Conservation (phyloP, 306 rosid genomes). For the Potentilla sterilis region DNA sequence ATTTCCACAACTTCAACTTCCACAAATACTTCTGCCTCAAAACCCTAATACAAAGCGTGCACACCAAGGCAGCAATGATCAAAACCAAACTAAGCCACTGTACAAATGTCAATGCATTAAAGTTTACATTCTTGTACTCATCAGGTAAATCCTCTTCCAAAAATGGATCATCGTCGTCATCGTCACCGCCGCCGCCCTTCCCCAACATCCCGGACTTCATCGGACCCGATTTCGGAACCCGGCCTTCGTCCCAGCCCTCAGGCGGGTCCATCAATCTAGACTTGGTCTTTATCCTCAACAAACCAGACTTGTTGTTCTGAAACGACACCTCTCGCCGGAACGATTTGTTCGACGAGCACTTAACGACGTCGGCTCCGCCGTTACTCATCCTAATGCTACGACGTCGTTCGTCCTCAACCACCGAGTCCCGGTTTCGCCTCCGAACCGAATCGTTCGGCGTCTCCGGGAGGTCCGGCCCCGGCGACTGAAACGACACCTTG, state of each 20-base stretch:
- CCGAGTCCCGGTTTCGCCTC: conserved; percentile 46
- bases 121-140: conserved; percentile 36
- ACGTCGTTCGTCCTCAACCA: conserved; percentile 16
- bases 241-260: conserved; percentile 44
- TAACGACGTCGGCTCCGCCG: conserved; percentile 49
- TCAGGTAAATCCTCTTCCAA: conserved; percentile 65
- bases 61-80: conserved; percentile 43
- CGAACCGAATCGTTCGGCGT: conserved; percentile 33
- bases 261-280: conserved; percentile 84
- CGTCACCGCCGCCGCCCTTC: conserved; percentile 32
- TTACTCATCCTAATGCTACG: neutral
- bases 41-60: conserved; percentile 42
- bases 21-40: conserved; percentile 44
- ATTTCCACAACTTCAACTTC: conserved; percentile 70
- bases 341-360: conserved; percentile 69
- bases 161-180: conserved; percentile 77
- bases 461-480: conserved; percentile 23
- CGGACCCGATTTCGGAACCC: conserved; percentile 50
- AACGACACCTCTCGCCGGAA: conserved; percentile 52
- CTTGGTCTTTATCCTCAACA: conserved; percentile 52
- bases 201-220: conserved; percentile 52
- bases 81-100: conserved; percentile 72
- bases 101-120: conserved; percentile 39
- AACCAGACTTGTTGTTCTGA: conserved; percentile 19
- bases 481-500: conserved; percentile 59